Percentiles rank a stretch among this genome's conserved stretches.
phyloP scores from a whole-genome alignment of 2,329 filamentous ascomycete genomes.

The Arthrobotrys iridis region DNA sequence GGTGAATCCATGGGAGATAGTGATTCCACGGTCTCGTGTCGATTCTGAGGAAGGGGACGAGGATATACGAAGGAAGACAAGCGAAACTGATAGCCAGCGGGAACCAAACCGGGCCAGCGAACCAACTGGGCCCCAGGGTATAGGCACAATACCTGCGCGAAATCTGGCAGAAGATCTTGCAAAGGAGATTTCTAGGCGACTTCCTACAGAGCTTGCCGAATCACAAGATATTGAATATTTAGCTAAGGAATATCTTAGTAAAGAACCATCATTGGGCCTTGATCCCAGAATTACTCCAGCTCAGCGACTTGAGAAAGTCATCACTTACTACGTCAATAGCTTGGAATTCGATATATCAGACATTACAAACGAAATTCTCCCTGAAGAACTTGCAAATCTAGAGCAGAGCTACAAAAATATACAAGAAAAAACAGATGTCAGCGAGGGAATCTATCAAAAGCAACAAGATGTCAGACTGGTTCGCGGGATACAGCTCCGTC shows the following conservation, averaged over 20 bases:
- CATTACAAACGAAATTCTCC: not conserved
- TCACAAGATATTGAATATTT: not conserved
- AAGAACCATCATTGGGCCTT: not conserved
- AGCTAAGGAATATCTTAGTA: not conserved
- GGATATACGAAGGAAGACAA: too few relatives aligned
- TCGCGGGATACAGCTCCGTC: too few relatives aligned
- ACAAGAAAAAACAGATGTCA: too few relatives aligned
- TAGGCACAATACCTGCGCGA: constrained; percentile 1
- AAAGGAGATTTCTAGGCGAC: not conserved
- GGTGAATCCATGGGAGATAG: too few relatives aligned
- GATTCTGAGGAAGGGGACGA: too few relatives aligned
- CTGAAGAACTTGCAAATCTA: not conserved
- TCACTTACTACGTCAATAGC: not conserved
- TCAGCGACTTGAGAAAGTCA: not conserved
- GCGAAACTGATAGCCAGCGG: too few relatives aligned
- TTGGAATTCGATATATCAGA: constrained; percentile 2
- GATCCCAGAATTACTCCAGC: not conserved
- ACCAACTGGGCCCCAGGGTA: too few relatives aligned
- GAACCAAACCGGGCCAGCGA: too few relatives aligned
- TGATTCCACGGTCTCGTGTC: too few relatives aligned
- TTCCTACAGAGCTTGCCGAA: constrained; percentile 4
- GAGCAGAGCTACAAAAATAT: too few relatives aligned
- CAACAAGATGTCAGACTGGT: too few relatives aligned
- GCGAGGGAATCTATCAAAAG: too few relatives aligned
- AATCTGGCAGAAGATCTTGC: constrained; percentile 12